A percentile compares a stretch with the other conserved stretches of the same genome.
Conservation (phyloP, 345 rosid genomes). For the Sapria himalayana region DNA sequence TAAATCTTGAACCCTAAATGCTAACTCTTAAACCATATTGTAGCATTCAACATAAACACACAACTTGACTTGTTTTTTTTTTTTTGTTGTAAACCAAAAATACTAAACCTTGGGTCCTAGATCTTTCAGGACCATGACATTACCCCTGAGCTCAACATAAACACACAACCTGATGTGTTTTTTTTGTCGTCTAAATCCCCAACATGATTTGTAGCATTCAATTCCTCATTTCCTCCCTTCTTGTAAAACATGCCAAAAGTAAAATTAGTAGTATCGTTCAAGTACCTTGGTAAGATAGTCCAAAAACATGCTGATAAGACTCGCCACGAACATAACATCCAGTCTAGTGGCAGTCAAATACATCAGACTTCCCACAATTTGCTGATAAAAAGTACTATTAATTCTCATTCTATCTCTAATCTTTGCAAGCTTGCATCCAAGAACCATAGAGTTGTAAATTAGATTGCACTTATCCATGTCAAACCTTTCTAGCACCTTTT, state of each 20-base stretch:
- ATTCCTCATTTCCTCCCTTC: background rate
- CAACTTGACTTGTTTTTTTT: too few relatives aligned
- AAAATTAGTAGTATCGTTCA: background rate
- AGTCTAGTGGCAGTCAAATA: background rate
- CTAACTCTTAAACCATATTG: too few relatives aligned
- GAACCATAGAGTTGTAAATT: constrained; percentile 1
- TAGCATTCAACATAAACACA: too few relatives aligned
- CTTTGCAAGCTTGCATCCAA: background rate
- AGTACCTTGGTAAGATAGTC: background rate
- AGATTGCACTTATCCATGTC: background rate
- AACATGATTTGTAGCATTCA: too few relatives aligned
- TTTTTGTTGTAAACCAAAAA: too few relatives aligned
- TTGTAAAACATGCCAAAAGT: background rate
- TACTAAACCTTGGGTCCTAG: too few relatives aligned
- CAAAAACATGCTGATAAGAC: background rate
- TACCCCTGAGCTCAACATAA: too few relatives aligned
- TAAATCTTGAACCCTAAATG: too few relatives aligned
- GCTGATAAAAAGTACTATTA: background rate
- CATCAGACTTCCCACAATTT: background rate
- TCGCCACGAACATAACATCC: background rate
- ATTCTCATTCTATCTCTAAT: background rate
- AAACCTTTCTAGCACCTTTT: background rate
- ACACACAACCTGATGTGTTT: too few relatives aligned
- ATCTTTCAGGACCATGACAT: too few relatives aligned
- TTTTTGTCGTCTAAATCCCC: too few relatives aligned